A percentile compares a stretch with the other conserved stretches of the same genome.
Evolutionary conservation across 2,329 filamentous ascomycete genomes (phyloP).

Genomic region (Cladosporium sp.): DNA sequence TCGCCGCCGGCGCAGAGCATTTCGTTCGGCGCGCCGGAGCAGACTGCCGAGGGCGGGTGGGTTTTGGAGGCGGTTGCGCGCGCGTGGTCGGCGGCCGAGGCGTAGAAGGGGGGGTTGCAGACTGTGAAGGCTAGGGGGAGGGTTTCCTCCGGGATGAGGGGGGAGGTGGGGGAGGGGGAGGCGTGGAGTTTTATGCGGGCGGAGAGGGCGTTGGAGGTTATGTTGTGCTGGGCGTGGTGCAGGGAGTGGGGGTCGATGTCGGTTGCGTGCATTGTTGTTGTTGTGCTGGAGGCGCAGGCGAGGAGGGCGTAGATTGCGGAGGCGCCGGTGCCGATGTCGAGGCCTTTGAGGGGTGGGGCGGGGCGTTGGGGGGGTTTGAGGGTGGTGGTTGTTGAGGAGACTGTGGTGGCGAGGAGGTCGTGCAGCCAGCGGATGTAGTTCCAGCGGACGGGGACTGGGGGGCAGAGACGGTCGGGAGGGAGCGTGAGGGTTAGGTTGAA

Average conservation of each 20-base stretch:
- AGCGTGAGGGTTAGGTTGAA: conserved; percentile 67
- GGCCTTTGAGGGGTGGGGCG: conserved; percentile 47
- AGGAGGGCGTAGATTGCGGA: conserved; percentile 88
- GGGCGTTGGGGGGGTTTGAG: conserved; percentile 32
- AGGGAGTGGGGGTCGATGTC: conserved; percentile 73
- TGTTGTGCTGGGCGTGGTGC: conserved; percentile 59
- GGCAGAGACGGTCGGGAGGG: conserved; percentile 74
- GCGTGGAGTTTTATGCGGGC: conserved; percentile 58
- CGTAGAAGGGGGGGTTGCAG: conserved; percentile 93
- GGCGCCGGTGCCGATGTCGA: conserved; percentile 68
- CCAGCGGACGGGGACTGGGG: conserved; percentile 63
- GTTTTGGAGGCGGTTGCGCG: conserved; percentile 51
- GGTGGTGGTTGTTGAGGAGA: conserved; percentile 20
- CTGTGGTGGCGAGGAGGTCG: conserved; percentile 65
- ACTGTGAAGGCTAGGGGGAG: conserved; percentile 72
- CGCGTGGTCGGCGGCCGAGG: conserved; percentile 62
- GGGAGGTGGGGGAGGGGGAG: conserved; percentile 47
- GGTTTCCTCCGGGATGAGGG: conserved; percentile 59
- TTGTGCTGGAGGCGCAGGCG: conserved; percentile 59
- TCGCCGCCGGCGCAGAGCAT: conserved; percentile 77
- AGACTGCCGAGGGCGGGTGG: conserved; percentile 60
- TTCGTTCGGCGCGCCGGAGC: conserved; percentile 71
- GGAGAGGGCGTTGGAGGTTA: conserved; percentile 58
- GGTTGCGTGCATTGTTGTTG: conserved; percentile 52
- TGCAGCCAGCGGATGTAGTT: conserved; percentile 92